phyloP scores from a whole-genome alignment of 140 eudicot genomes.

The Erigeron philadelphicus region DNA sequence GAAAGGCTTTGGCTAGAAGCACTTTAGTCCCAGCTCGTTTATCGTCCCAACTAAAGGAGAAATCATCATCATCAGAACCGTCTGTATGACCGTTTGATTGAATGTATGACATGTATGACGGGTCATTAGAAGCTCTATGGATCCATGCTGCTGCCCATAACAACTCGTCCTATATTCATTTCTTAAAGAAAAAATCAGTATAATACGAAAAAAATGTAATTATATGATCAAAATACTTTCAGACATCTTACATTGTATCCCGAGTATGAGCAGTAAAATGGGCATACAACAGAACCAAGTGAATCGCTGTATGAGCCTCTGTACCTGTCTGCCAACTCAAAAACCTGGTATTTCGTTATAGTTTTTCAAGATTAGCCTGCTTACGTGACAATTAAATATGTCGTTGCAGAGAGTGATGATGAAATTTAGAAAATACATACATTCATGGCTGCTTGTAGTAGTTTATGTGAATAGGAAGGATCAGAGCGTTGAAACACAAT shows the following conservation, averaged over 20 bases:
- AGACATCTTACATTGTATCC: constrained; percentile 65
- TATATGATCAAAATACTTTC: neutral
- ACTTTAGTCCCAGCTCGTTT: constrained; percentile 81
- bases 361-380: constrained; percentile 1
- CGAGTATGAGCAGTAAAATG: constrained; percentile 96
- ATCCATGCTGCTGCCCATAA: constrained; percentile 99
- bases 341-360: constrained; percentile 44
- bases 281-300: constrained; percentile 68
- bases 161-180: constrained; percentile 63
- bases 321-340: constrained; percentile 69
- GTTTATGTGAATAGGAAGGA: constrained; percentile 64
- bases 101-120: constrained; percentile 53
- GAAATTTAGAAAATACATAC: constrained; percentile 26
- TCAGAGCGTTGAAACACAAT: constrained; percentile 74
- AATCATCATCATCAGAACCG: constrained; percentile 81
- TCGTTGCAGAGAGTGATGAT: neutral
- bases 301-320: constrained; percentile 88
- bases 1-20: constrained; percentile 65
- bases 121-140: constrained; percentile 60
- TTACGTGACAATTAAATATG: neutral
- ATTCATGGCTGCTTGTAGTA: constrained; percentile 58
- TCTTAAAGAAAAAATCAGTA: neutral
- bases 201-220: neutral
- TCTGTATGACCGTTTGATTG: constrained; percentile 68
- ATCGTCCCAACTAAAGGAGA: constrained; percentile 94